phyloP scores from a whole-genome alignment of 2,329 filamentous ascomycete genomes.

The Aureobasidium musti region DNA sequence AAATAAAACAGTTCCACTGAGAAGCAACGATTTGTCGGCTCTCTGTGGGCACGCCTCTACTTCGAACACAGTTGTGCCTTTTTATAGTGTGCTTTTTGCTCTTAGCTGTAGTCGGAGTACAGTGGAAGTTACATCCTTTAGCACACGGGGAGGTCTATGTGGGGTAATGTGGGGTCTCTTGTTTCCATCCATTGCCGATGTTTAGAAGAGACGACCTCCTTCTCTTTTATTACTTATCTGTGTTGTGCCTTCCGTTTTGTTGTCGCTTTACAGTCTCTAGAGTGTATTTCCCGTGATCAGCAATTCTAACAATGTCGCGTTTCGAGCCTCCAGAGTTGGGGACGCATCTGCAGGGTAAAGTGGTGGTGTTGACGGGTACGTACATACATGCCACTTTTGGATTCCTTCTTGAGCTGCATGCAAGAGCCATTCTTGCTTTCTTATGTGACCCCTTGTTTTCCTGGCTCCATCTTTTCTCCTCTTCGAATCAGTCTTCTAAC shows the following conservation, averaged over 20 bases:
- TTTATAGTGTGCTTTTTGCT: too few species aligned
- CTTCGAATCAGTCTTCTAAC: background rate
- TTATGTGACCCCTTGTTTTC: too few species aligned
- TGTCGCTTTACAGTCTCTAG: background rate
- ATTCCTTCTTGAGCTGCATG: background rate
- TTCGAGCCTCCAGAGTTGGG: conserved; percentile 13
- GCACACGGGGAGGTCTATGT: too few species aligned
- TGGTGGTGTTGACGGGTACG: conserved; percentile 42
- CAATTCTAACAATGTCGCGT: conserved; percentile 5
- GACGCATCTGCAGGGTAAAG: conserved; percentile 35
- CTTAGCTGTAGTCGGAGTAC: too few species aligned
- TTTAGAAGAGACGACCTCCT: background rate
- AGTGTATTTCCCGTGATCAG: background rate
- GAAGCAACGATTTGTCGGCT: too few species aligned
- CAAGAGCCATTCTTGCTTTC: background rate
- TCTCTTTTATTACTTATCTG: background rate
- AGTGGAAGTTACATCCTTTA: too few species aligned
- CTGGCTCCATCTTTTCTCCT: too few species aligned
- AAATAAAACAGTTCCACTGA: too few species aligned
- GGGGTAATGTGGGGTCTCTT: background rate
- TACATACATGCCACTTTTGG: background rate
- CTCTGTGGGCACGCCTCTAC: too few species aligned
- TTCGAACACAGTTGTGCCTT: too few species aligned
- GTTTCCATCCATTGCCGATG: background rate
- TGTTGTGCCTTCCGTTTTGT: background rate